phyloP scores from a whole-genome alignment of 2,329 filamentous ascomycete genomes.

The Arthrinium phaeospermum region DNA sequence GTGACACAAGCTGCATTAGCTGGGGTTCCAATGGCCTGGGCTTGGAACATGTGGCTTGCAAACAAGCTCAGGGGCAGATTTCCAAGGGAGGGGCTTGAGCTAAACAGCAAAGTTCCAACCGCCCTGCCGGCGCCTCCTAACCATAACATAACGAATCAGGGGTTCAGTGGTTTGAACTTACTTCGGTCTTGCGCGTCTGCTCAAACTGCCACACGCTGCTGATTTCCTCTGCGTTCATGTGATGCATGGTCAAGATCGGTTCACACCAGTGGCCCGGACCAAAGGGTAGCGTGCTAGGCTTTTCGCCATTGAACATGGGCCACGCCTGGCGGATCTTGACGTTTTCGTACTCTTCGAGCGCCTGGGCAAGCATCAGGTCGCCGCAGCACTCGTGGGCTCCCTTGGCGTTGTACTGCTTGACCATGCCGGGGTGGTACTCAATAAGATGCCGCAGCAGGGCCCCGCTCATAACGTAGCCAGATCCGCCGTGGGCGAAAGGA shows the following conservation, averaged over 20 bases:
- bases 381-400: constrained; percentile 55
- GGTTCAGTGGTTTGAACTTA: constrained; percentile 34
- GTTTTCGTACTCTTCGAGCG: constrained; percentile 50
- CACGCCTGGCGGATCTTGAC: constrained; percentile 50
- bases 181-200: constrained; percentile 50
- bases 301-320: constrained; percentile 63
- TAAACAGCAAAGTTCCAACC: not conserved
- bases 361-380: constrained; percentile 56
- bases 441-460: constrained; percentile 56
- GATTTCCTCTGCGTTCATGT: constrained; percentile 58
- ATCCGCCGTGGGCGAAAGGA: constrained; percentile 63
- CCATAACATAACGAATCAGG: not conserved
- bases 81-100: not conserved
- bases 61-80: constrained; percentile 1
- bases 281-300: constrained; percentile 56
- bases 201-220: constrained; percentile 60
- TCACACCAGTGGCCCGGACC: constrained; percentile 59
- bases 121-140: not conserved
- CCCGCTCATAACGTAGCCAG: constrained; percentile 61
- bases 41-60: not conserved
- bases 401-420: constrained; percentile 52
- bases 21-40: not conserved
- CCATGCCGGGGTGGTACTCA: constrained; percentile 48
- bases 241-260: constrained; percentile 63
- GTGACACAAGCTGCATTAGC: constrained; percentile 26